Evolutionary conservation across 345 rosid species (phyloP).

Genomic region (Lepidium africanum): DNA sequence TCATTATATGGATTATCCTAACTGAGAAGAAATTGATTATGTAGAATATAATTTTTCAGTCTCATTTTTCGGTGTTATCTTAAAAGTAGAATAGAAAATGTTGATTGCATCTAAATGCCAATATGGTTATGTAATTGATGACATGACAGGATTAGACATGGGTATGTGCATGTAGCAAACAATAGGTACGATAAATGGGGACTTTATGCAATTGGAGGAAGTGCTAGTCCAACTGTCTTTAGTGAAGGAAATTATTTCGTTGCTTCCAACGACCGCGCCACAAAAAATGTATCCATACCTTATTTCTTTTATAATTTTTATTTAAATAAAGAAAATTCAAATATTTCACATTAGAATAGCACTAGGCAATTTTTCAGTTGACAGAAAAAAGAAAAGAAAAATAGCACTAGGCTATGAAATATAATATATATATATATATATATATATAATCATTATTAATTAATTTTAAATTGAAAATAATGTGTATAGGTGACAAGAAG

Average conservation of each 20-base stretch:
- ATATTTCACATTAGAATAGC: too few species aligned
- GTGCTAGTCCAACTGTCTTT: conserved; percentile 80
- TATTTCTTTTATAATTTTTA: too few species aligned
- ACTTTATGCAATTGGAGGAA: conserved; percentile 86
- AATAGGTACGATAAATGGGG: conserved; percentile 75
- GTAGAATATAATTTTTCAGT: too few species aligned
- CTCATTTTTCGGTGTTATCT: not conserved
- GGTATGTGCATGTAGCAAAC: conserved; percentile 89
- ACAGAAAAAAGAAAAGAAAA: too few species aligned
- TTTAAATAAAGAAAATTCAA: too few species aligned
- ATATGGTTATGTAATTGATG: not conserved
- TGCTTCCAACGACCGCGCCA: conserved; percentile 43
- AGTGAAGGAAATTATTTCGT: conserved; percentile 84
- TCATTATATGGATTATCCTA: too few species aligned
- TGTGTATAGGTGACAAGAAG: conserved; percentile 68
- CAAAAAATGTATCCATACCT: conserved; percentile 40
- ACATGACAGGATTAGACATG: conserved; percentile 44
- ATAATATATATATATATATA: too few species aligned
- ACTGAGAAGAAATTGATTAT: too few species aligned
- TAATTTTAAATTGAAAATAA: too few species aligned
- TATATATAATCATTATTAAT: too few species aligned
- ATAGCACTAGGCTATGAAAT: too few species aligned
- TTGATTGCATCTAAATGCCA: not conserved
- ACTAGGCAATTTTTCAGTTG: too few species aligned
- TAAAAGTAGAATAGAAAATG: not conserved